Evolutionary conservation across 2,329 filamentous ascomycete genomes (phyloP), one percentile per base, ranked within the genome.

Genomic region (Aureobasidium pullulans): DNA sequence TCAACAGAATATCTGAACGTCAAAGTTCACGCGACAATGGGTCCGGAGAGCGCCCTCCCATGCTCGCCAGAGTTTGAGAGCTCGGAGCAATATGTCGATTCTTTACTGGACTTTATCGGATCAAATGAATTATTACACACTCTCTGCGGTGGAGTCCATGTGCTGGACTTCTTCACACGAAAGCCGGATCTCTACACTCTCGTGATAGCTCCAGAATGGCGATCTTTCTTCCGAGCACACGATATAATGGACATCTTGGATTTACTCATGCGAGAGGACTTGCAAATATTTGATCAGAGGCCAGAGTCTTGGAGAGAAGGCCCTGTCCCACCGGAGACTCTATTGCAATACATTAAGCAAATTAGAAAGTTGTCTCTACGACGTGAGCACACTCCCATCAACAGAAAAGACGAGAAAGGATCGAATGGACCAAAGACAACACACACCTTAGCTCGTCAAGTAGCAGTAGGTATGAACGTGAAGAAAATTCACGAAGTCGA

Each of bases 401-500:
- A 28, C n/a, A 60, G 42, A n/a, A 34, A 34, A 52, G 61, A 31
- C 13, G 16, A 48, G 13, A 59, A 70, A 73, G 46, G 42, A n/a
- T 4, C 57, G 10, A 49, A 52, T 16, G 57, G 57, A 29, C 40
- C 52, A 36, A 56, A 56, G 15, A 36, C 52, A 9, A 28, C 52
- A 37, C 54, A 57, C 16, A 47, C 54, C 9, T 71, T 96, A 23
- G 84, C 90, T 2, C 81, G 84, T 50, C 82, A 87, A 65, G 83
- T 96, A 15, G 83, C 89, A 0, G 82, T 96, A 13, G 94, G 94
- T 4, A 99, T 99, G 94, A 96, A 90, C 63, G 84, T 88, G 16
- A 99, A 99, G 72, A 99, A 99, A 74, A 81, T 90, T 1, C 94
- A 99, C 69, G 94, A 99, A 75, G 94, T 97, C 34, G 83, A 85